These are phyloP conservation scores for Phytophthora brassicae DNA, from an alignment of 352 stramenopile genomes.

Conservation along the genomic window DNA sequence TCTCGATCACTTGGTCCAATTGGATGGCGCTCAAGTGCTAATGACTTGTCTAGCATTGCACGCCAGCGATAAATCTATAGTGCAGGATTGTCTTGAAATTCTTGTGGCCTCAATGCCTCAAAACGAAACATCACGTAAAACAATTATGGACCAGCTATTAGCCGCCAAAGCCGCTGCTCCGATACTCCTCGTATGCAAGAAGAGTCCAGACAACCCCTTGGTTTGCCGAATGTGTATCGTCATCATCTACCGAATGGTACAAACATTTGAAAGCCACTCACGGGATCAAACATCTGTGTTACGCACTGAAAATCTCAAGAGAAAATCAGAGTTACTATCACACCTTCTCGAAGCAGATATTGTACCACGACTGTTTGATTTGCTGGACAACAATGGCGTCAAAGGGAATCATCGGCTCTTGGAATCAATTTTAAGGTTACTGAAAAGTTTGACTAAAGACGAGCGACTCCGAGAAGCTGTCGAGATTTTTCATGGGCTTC, in stretches of 20 bases:
- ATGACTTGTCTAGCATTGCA: conserved; percentile 26
- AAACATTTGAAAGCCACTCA: conserved; percentile 5
- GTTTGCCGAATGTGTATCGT: conserved; percentile 24
- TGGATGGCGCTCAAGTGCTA: conserved; percentile 15
- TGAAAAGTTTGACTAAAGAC: conserved; percentile 38
- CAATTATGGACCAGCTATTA: conserved; percentile 10
- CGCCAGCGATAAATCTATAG: conserved; percentile 22
- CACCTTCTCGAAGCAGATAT: conserved; percentile 25
- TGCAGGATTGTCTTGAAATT: conserved; percentile 7
- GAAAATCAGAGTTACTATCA: conserved; percentile 22
- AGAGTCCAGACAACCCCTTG: conserved; percentile 5
- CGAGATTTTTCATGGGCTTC: conserved; percentile 31
- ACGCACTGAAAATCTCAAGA: neutral
- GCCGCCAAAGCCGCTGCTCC: neutral
- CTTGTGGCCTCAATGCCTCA: conserved; percentile 3
- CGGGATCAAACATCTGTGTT: neutral
- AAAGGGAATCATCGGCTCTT: conserved; percentile 17
- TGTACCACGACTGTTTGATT: conserved; percentile 27
- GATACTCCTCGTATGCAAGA: conserved; percentile 21
- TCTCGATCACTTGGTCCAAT: conserved; percentile 19
- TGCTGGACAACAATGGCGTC: conserved; percentile 28
- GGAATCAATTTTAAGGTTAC: conserved; percentile 29
- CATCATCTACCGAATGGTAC: conserved; percentile 19
- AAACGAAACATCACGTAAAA: conserved; percentile 9
- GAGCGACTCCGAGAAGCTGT: conserved; percentile 30